phyloP scores from a whole-genome alignment of 2,329 filamentous ascomycete species.

The Ophiobolus disseminans region DNA sequence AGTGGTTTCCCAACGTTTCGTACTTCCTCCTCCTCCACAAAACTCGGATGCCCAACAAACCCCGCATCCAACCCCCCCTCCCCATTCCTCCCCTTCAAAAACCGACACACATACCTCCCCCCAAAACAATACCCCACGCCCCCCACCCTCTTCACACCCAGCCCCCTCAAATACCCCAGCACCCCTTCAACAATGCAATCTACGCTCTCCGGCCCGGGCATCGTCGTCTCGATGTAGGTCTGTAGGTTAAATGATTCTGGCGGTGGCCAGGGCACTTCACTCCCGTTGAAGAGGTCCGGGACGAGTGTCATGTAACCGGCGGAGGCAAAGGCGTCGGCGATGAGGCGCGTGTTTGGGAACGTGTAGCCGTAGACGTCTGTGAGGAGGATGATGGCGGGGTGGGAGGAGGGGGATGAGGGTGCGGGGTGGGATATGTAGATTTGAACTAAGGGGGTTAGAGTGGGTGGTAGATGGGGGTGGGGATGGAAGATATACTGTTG shows the following conservation, averaged over 20 bases:
- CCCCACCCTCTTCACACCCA: slow-evolving; percentile 63
- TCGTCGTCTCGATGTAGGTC: slow-evolving; percentile 55
- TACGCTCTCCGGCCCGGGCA: slow-evolving; percentile 53
- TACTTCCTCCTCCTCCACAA: slow-evolving; percentile 69
- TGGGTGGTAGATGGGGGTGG: neutral
- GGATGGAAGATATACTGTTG: slow-evolving; percentile 46
- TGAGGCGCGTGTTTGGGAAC: slow-evolving; percentile 60
- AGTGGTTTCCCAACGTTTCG: slow-evolving; percentile 63
- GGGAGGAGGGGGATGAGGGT: slow-evolving; percentile 56
- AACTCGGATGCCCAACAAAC: slow-evolving; percentile 78
- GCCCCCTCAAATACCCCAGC: slow-evolving; percentile 66
- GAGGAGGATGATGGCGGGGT: slow-evolving; percentile 62
- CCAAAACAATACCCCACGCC: slow-evolving; percentile 79
- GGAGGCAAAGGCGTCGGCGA: slow-evolving; percentile 77
- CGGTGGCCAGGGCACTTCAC: slow-evolving; percentile 64
- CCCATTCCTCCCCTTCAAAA: slow-evolving; percentile 61
- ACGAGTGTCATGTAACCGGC: slow-evolving; percentile 75
- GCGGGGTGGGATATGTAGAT: slow-evolving; percentile 63
- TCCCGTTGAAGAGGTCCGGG: slow-evolving; percentile 74
- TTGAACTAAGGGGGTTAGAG: slow-evolving; percentile 49
- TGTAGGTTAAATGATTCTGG: slow-evolving; percentile 58
- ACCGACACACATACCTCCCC: slow-evolving; percentile 67
- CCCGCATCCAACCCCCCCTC: slow-evolving; percentile 72
- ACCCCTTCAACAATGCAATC: slow-evolving; percentile 62
- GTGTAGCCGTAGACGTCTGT: slow-evolving; percentile 65